phyloP scores from a whole-genome alignment of 257 asterid species.

The Solanum arcanum region DNA sequence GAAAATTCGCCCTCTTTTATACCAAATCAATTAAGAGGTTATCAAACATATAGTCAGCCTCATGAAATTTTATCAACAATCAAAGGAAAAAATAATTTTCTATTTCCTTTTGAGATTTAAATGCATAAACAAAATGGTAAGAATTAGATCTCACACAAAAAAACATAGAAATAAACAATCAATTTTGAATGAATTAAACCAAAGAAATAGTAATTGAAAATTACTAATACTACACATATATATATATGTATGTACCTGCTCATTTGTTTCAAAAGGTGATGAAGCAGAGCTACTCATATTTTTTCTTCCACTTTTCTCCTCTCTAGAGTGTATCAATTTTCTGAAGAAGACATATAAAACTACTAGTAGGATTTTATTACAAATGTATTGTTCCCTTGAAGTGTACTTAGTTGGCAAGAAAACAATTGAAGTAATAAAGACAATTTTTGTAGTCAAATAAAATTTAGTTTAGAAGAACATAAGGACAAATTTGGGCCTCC shows the following conservation, averaged over 20 bases:
- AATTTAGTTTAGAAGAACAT: not conserved
- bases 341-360: not conserved
- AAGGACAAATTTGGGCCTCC: not conserved
- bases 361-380: not conserved
- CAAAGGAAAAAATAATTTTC: not conserved
- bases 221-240: not conserved
- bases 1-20: not conserved
- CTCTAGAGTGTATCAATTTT: not conserved
- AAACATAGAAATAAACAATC: not conserved
- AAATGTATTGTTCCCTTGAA: not conserved
- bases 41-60: not conserved
- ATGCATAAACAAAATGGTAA: not conserved
- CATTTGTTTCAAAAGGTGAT: not conserved
- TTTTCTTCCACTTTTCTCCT: not conserved
- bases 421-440: not conserved
- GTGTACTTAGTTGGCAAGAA: not conserved
- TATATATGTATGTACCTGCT: not conserved
- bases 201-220: not conserved
- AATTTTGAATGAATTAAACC: not conserved
- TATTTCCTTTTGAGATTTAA: not conserved
- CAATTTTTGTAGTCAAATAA: not conserved
- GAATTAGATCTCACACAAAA: not conserved
- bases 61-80: not conserved
- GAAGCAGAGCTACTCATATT: not conserved
- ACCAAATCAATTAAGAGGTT: not conserved